phyloP scores from a whole-genome alignment of 192 early-diverging fungal species.

The Coemansia sp. region DNA sequence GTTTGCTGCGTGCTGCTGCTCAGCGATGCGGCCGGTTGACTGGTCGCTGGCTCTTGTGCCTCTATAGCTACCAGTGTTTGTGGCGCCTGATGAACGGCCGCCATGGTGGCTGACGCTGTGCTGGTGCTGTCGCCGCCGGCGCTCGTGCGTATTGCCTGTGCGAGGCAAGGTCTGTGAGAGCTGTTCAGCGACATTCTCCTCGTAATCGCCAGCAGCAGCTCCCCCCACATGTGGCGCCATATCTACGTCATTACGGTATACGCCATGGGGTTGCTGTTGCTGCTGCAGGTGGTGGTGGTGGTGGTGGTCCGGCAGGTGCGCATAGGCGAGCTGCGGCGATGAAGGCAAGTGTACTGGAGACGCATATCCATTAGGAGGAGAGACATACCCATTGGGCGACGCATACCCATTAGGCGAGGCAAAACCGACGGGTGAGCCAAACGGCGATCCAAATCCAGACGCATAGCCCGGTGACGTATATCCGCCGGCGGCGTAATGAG shows the following conservation, averaged over 20 bases:
- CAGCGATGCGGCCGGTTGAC: not conserved
- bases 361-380: constrained; percentile 17
- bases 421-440: constrained; percentile 18
- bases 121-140: not conserved
- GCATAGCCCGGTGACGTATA: constrained; percentile 22
- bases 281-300: too few species aligned
- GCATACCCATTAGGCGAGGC: constrained; percentile 22
- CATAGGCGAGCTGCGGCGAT: constrained; percentile 29
- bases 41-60: not conserved
- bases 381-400: constrained; percentile 16
- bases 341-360: constrained; percentile 22
- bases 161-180: not conserved
- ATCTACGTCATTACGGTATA: not conserved
- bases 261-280: not conserved
- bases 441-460: constrained; percentile 27
- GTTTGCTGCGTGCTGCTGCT: not conserved
- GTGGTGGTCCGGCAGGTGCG: constrained; percentile 1
- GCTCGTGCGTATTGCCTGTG: not conserved
- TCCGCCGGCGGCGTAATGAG: constrained; percentile 5
- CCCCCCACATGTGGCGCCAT: not conserved
- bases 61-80: constrained; percentile 26
- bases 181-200: not conserved
- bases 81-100: not conserved
- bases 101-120: not conserved
- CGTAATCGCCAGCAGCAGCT: not conserved